These are phyloP conservation scores for Colletotrichum musae DNA, from an alignment of 2,329 filamentous ascomycete genomes.

Conservation along the genomic window DNA sequence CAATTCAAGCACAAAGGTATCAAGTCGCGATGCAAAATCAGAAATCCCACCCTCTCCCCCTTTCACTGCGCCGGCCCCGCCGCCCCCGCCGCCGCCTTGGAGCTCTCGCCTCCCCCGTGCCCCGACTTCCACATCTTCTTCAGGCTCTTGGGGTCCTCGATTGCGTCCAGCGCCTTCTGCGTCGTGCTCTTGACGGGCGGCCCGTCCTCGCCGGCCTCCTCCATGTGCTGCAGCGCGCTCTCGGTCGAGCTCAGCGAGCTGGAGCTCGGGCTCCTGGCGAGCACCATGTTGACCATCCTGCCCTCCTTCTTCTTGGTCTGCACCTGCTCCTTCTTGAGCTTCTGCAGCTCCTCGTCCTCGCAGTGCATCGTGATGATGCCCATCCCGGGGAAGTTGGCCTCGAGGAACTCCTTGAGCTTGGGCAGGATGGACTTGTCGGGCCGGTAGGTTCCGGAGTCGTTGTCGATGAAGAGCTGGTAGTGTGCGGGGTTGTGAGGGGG, in stretches of 20 bases:
- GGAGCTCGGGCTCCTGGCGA: constrained; percentile 67
- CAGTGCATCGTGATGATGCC: constrained; percentile 83
- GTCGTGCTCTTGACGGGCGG: constrained; percentile 62
- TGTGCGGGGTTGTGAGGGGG: constrained; percentile 64
- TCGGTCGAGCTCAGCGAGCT: constrained; percentile 61
- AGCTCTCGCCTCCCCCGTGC: constrained; percentile 27
- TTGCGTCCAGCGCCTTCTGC: constrained; percentile 64
- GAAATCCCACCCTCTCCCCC: neutral
- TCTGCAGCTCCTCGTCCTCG: constrained; percentile 80
- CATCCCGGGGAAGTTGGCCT: constrained; percentile 82
- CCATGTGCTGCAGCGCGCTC: constrained; percentile 65
- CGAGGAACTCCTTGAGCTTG: constrained; percentile 78
- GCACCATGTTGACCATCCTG: constrained; percentile 65
- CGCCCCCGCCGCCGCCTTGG: neutral
- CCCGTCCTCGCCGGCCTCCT: constrained; percentile 54
- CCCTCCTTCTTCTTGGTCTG: constrained; percentile 79
- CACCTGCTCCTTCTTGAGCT: constrained; percentile 83
- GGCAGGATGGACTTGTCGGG: constrained; percentile 85
- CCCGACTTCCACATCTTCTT: constrained; percentile 51
- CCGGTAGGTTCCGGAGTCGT: constrained; percentile 93
- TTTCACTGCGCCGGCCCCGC: neutral
- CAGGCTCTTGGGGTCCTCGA: constrained; percentile 64
- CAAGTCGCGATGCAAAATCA: constrained; percentile 20
- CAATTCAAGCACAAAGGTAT: constrained; percentile 21
- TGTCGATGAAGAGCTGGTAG: constrained; percentile 94